A percentile compares a stretch with the other conserved stretches of the same genome.
Conservation (phyloP, 2,329 filamentous ascomycete genomes). For the Paradendryphiella salina region DNA sequence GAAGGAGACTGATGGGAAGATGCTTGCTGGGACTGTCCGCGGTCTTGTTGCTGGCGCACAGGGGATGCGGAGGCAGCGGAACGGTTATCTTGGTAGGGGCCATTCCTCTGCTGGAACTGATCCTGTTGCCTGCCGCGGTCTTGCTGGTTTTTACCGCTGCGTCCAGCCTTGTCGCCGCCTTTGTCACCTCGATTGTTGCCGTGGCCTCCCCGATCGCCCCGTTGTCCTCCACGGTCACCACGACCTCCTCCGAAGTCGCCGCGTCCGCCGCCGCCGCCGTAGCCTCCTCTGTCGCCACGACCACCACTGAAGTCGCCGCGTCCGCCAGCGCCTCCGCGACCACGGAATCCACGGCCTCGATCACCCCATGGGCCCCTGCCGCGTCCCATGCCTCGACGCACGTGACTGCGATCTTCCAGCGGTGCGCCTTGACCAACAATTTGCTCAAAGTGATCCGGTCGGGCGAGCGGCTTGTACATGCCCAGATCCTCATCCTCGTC, state of each 20-base stretch:
- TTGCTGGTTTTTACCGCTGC: constrained; percentile 31
- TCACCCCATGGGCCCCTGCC: constrained; percentile 42
- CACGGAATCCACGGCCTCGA: constrained; percentile 44
- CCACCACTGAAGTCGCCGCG: constrained; percentile 27
- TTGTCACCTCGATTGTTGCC: constrained; percentile 27
- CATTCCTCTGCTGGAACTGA: constrained; percentile 24
- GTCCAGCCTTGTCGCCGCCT: constrained; percentile 26
- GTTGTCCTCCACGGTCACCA: constrained; percentile 32
- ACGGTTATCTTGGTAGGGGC: constrained; percentile 29
- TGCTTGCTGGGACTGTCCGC: constrained; percentile 22
- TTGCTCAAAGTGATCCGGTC: constrained; percentile 53
- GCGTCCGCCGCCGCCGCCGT: constrained; percentile 24
- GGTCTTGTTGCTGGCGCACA: constrained; percentile 32
- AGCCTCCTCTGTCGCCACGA: constrained; percentile 33
- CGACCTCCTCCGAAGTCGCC: constrained; percentile 23
- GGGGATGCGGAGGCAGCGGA: constrained; percentile 27
- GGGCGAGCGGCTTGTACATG: constrained; percentile 54
- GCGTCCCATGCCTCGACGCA: constrained; percentile 41
- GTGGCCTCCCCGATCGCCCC: constrained; percentile 25
- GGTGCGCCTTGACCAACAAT: constrained; percentile 49
- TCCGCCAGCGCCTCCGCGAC: constrained; percentile 35
- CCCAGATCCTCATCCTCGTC: constrained; percentile 51
- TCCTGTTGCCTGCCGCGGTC: constrained; percentile 32
- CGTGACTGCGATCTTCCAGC: constrained; percentile 44
- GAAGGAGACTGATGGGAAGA: constrained; percentile 29